Percentiles rank a stretch among this genome's conserved stretches.
phyloP scores from a whole-genome alignment of 2,329 filamentous ascomycete genomes.

The Arthrobotrys megalospora region DNA sequence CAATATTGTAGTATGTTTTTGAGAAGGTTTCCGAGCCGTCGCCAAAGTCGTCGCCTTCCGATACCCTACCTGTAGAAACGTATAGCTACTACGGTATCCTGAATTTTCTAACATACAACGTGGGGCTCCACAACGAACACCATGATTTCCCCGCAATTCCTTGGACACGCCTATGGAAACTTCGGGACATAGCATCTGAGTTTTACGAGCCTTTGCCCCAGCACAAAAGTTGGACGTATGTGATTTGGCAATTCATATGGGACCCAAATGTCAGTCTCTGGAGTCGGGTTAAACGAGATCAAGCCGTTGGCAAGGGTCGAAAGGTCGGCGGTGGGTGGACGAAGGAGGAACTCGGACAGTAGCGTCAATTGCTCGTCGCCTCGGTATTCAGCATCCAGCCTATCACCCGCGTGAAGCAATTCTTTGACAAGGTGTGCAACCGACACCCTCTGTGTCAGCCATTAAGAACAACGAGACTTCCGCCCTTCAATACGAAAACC shows the following conservation, averaged over 20 bases:
- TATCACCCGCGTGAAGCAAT: background rate
- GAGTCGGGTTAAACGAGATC: slow-evolving; percentile 91
- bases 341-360: slow-evolving; percentile 59
- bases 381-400: background rate
- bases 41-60: slow-evolving; percentile 74
- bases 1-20: slow-evolving; percentile 76
- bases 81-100: slow-evolving; percentile 96
- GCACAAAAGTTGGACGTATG: slow-evolving; percentile 91
- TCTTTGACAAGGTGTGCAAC: background rate
- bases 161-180: slow-evolving; percentile 85
- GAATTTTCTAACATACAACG: slow-evolving; percentile 95
- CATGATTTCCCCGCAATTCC: slow-evolving; percentile 98
- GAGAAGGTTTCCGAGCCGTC: slow-evolving; percentile 73
- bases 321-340: slow-evolving; percentile 71
- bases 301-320: slow-evolving; percentile 74
- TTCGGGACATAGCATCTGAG: slow-evolving; percentile 86
- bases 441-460: background rate
- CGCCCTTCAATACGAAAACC: background rate
- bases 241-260: slow-evolving; percentile 95
- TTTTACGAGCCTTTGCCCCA: slow-evolving; percentile 91
- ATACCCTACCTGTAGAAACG: slow-evolving; percentile 83
- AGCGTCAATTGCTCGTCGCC: background rate
- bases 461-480: background rate
- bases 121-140: slow-evolving; percentile 98
- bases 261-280: slow-evolving; percentile 90